Evolutionary conservation across 805 yeast species (phyloP).

Genomic region (Lipomyces sp.): DNA sequence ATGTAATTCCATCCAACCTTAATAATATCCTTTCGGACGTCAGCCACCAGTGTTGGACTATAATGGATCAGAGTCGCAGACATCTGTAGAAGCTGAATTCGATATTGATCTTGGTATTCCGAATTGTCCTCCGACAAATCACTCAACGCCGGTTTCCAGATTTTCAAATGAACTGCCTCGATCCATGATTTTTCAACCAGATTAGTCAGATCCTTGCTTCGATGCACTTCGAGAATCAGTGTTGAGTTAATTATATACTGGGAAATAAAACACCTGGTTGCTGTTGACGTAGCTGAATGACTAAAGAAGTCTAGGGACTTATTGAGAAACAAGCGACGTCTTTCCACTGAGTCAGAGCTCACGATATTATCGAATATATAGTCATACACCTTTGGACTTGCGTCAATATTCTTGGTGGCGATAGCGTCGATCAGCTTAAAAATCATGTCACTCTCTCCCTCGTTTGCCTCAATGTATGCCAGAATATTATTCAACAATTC

Average conservation of each 20-base stretch:
- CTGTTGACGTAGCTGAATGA: conserved; percentile 44
- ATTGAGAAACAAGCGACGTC: conserved; percentile 51
- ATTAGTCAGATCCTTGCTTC: conserved; percentile 46
- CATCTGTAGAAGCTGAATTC: conserved; percentile 75
- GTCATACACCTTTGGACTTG: conserved; percentile 50
- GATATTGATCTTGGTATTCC: conserved; percentile 67
- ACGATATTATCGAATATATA: conserved; percentile 59
- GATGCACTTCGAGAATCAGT: conserved; percentile 55
- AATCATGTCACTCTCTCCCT: conserved; percentile 40
- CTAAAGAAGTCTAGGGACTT: conserved; percentile 52
- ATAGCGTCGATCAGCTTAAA: conserved; percentile 46
- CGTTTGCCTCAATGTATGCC: conserved; percentile 37
- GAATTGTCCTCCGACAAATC: conserved; percentile 52
- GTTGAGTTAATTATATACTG: conserved; percentile 64
- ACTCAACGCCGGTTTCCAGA: conserved; percentile 62
- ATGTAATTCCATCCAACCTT: conserved; percentile 93
- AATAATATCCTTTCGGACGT: conserved; percentile 71
- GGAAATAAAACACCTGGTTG: conserved; percentile 59
- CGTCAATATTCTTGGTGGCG: conserved; percentile 46
- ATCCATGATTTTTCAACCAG: conserved; percentile 60
- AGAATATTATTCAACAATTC: conserved; percentile 55
- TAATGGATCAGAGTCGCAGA: conserved; percentile 72
- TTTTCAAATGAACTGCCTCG: conserved; percentile 52
- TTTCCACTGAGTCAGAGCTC: conserved; percentile 45
- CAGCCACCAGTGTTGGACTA: conserved; percentile 57